Evolutionary conservation across 2,329 filamentous ascomycete species (phyloP).

Genomic region (Bipolaris victoriae): DNA sequence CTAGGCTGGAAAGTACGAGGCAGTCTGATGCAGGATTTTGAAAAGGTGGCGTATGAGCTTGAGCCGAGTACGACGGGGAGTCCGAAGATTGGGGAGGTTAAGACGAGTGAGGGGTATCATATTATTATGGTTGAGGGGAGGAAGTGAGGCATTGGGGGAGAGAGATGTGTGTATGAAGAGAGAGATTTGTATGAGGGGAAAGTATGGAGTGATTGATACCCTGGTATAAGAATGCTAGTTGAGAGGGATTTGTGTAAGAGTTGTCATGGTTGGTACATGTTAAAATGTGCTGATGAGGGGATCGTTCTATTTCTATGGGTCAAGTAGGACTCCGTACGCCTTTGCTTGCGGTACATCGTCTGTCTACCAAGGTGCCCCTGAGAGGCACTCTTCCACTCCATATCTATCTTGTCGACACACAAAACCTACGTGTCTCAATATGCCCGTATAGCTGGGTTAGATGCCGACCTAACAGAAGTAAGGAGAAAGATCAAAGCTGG

Average conservation of each 20-base stretch:
- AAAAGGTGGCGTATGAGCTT: slow-evolving; percentile 73
- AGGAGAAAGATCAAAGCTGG: not conserved
- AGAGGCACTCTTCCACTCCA: not conserved
- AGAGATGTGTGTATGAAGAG: too few relatives aligned
- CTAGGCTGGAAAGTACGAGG: slow-evolving; percentile 77
- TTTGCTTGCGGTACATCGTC: not conserved
- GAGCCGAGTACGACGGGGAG: slow-evolving; percentile 68
- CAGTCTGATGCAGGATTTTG: slow-evolving; percentile 70
- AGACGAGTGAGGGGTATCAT: slow-evolving; percentile 79
- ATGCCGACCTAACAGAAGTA: not conserved
- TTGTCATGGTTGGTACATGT: not conserved
- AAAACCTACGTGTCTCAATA: not conserved
- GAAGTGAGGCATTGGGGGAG: slow-evolving; percentile 46
- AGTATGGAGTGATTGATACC: not conserved
- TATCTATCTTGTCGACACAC: not conserved
- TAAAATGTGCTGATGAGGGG: not conserved
- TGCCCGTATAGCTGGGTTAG: not conserved
- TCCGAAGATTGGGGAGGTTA: slow-evolving; percentile 72
- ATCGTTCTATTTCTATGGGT: not conserved
- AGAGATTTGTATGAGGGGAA: not conserved
- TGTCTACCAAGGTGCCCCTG: not conserved
- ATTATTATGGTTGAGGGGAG: slow-evolving; percentile 78
- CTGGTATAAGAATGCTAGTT: not conserved
- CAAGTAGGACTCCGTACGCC: not conserved
- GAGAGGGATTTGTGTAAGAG: not conserved